Base-by-base conservation (phyloP, 1,284 basidiomycete genomes). In the Cystobasidiaceae sp. region DNA sequence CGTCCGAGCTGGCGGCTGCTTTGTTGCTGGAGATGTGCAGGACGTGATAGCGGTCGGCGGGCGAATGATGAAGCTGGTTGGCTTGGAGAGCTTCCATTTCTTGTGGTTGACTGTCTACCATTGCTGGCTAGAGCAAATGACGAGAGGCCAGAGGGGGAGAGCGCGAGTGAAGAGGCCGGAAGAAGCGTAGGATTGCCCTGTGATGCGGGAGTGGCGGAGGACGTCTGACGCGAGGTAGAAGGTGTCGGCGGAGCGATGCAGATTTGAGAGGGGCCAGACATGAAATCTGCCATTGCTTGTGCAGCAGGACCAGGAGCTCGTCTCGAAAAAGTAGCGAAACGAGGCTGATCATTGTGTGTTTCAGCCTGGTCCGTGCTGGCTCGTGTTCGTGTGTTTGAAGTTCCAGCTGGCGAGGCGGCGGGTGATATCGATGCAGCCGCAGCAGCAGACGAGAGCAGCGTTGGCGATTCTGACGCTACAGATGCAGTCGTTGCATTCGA, bases 251-350 rank as follows among this genome's bases (percentile, higher is more conserved):
- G 58, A 34, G 51, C 8, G 49, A 33, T 21, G 32, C n/a, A 62
- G 33, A n/a, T n/a, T n/a, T n/a, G 46, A 15, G 23, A 19, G 27
- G 30, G 46, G 13, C 13, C 19, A 5, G 32, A 60, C 45, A 49
- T 50, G 8, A 50, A 37, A 17, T 49, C 58, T 27, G 44, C 58
- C 58, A 50, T 52, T 21, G 60, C 50, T 45, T 43, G 59, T 11
- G 34, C 49, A 25, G 60, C 50, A 30, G 39, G 50, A 28, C 54
- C 54, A 21, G 54, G 54, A 28, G 54, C 54, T 28, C 54, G 54
- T 25, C 45, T 56, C 17, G 54, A 56, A 6, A 37, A 39, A 41
- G 25, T 56, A 17, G 27, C 39, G 39, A 27, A 15, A n/a, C n/a
- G n/a, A n/a, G n/a, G n/a, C n/a, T n/a, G n/a, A n/a, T n/a, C n/a